Evolutionary conservation across 257 asterid species (phyloP).

Genomic region (Fraxinus pennsylvanica): DNA sequence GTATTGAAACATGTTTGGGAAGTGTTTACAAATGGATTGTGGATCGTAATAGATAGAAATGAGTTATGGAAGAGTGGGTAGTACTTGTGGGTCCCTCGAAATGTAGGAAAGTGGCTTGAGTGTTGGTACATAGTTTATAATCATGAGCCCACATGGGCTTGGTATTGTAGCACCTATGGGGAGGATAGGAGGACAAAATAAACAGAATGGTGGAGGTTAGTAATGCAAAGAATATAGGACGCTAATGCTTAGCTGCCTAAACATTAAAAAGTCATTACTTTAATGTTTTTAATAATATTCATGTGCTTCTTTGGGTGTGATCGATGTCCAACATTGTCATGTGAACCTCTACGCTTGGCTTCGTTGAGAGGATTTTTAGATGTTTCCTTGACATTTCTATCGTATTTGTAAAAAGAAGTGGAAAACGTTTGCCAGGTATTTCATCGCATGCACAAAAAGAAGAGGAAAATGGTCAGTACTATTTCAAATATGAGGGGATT

Average conservation of each 20-base stretch:
- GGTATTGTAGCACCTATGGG: neutral
- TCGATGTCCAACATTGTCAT: neutral
- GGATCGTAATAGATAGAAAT: no score
- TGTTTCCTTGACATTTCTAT: neutral
- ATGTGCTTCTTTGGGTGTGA: neutral
- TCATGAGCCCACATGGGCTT: no score
- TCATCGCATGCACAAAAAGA: neutral
- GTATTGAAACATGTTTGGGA: neutral
- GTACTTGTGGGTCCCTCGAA: no score
- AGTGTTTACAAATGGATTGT: no score
- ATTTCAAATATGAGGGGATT: neutral
- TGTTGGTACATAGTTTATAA: no score
- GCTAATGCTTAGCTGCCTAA: neutral
- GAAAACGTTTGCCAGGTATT: neutral
- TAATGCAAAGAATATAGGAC: neutral
- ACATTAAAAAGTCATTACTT: neutral
- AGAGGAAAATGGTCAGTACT: neutral
- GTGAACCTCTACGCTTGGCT: neutral
- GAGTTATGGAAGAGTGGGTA: no score
- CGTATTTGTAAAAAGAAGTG: neutral
- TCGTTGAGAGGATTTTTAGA: neutral
- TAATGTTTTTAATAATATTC: neutral
- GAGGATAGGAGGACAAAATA: neutral
- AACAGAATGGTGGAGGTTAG: neutral
- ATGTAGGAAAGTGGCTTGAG: no score